Percentiles rank a stretch among this genome's conserved stretches.
phyloP scores from a whole-genome alignment of 106 monocot genomes.

The Dioscorea dumetorum region DNA sequence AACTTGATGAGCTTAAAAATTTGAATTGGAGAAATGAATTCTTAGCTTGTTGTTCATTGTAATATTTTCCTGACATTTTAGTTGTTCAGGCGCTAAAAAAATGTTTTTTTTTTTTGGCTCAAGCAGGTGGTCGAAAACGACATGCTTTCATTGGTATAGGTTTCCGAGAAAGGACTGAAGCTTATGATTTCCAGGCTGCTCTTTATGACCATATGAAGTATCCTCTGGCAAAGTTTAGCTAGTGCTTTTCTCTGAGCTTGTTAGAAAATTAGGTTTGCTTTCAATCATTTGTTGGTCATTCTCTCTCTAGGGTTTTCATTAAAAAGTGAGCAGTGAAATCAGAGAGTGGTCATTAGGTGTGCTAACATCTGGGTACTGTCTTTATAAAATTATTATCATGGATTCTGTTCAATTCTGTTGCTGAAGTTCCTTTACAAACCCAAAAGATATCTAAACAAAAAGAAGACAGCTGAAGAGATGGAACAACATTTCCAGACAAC shows the following conservation, averaged over 20 bases:
- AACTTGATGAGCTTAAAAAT: too few relatives aligned
- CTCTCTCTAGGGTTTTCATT: background rate
- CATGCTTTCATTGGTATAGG: slow-evolving; percentile 99
- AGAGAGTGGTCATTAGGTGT: too few relatives aligned
- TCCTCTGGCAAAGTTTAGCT: slow-evolving; percentile 26
- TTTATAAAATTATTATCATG: background rate
- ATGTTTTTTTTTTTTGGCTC: background rate
- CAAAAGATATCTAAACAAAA: slow-evolving; percentile 93
- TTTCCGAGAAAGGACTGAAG: slow-evolving; percentile 88
- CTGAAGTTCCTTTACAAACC: slow-evolving; percentile 28
- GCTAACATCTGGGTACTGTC: too few relatives aligned
- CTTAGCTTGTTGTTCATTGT: too few relatives aligned
- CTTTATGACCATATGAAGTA: slow-evolving; percentile 99
- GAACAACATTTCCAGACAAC: slow-evolving; percentile 72
- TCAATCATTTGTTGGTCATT: background rate
- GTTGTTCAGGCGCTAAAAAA: background rate
- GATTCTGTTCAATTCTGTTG: background rate
- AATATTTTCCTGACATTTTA: too few relatives aligned
- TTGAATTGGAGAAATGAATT: too few relatives aligned
- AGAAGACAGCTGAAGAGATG: slow-evolving; percentile 97
- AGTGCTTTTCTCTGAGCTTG: background rate
- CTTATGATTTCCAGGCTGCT: slow-evolving; percentile 99
- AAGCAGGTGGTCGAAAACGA: slow-evolving; percentile 71
- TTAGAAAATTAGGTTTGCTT: background rate
- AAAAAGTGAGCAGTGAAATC: too few relatives aligned